phyloP scores from a whole-genome alignment of 345 rosid genomes.

The Citrus trifoliata region DNA sequence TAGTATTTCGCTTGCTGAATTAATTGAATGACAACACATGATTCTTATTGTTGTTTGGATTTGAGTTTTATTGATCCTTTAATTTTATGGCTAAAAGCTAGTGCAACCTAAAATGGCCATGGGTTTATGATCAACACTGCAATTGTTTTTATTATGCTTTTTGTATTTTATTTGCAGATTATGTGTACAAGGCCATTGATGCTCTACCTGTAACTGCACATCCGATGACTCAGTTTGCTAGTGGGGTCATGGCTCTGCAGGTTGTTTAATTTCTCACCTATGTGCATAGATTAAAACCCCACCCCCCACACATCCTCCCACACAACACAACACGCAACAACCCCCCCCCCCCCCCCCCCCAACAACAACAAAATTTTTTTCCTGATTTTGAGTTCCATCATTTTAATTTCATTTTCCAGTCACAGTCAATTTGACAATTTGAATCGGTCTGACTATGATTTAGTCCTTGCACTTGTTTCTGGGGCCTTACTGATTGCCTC shows the following conservation, averaged over 20 bases:
- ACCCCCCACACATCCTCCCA: too few species aligned
- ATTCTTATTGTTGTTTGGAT: background rate
- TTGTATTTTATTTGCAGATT: conserved; percentile 46
- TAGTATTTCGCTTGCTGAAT: background rate
- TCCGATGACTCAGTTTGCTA: conserved; percentile 96
- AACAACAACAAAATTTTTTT: background rate
- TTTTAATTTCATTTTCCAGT: conserved; percentile 2
- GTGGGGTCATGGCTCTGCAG: conserved; percentile 99
- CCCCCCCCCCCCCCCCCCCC: too few species aligned
- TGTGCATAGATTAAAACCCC: background rate
- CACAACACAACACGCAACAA: too few species aligned
- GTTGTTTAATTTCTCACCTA: conserved; percentile 32
- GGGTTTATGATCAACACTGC: conserved; percentile 3
- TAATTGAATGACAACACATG: background rate
- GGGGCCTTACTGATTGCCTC: background rate
- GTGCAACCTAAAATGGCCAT: background rate
- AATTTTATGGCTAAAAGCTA: background rate
- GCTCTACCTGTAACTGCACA: conserved; percentile 87
- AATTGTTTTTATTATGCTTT: conserved; percentile 1
- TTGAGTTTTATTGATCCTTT: background rate
- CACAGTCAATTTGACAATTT: background rate
- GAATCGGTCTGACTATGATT: background rate
- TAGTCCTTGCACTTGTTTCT: background rate
- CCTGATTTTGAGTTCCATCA: background rate
- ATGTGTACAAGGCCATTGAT: conserved; percentile 87